Evolutionary conservation across 164 flowering plant genomes (phyloP).

Genomic region (Nymphaea colorata): DNA sequence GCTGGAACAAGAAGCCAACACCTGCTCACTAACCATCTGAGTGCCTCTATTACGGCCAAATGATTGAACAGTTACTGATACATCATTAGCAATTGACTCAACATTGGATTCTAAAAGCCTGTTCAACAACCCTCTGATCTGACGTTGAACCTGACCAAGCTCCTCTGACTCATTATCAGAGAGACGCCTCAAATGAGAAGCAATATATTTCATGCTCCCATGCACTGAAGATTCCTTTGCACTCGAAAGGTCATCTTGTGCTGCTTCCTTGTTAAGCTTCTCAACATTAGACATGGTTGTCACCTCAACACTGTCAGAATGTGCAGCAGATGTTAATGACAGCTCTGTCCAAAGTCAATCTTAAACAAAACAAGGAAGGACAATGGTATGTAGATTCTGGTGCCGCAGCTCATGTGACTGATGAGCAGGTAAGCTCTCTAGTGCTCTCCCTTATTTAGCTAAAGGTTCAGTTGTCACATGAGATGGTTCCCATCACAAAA

Average conservation of each 20-base stretch:
- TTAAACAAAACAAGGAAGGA: no score
- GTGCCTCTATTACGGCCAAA: slow-evolving; percentile 49
- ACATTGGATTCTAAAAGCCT: slow-evolving; percentile 82
- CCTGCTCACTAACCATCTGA: slow-evolving; percentile 61
- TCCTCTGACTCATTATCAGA: slow-evolving; percentile 45
- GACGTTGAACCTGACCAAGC: slow-evolving; percentile 48
- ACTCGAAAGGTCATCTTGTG: background rate
- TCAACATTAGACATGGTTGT: no score
- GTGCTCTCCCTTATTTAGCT: no score
- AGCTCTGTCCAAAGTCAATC: no score
- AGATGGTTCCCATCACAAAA: no score
- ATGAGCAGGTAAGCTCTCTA: no score
- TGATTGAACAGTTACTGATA: slow-evolving; percentile 54
- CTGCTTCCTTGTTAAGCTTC: background rate
- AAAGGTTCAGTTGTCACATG: no score
- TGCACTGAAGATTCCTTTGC: slow-evolving; percentile 2
- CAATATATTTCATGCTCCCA: slow-evolving; percentile 36
- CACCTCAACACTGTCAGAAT: no score
- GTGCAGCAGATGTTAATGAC: no score
- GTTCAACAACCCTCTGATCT: slow-evolving; percentile 70
- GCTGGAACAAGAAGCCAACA: slow-evolving; percentile 58
- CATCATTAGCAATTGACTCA: slow-evolving; percentile 64
- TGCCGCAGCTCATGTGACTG: no score
- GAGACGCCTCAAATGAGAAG: slow-evolving; percentile 69
- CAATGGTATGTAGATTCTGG: no score